Evolutionary conservation across 768 basidiomycete genomes (phyloP), one percentile per base, ranked within the genome.

Genomic region (Tulasnella sp.): DNA sequence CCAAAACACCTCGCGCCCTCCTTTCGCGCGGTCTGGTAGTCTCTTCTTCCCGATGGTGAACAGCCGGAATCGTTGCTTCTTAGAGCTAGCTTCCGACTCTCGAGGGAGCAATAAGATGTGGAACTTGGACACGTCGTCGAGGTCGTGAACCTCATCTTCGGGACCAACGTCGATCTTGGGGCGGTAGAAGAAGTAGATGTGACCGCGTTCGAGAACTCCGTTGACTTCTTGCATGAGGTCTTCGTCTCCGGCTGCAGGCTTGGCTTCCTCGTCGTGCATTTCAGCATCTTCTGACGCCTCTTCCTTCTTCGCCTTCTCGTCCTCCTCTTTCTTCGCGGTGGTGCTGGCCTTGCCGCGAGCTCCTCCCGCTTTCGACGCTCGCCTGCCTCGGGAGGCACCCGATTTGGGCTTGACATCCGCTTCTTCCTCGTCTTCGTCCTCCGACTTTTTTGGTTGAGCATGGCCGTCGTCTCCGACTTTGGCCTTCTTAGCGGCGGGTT

Each of bases 111-210:
- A 50, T 69, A 80, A 72, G 37, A 80, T 42, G 40, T 73, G 79
- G 48, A 80, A 80, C 46, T 80, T 80, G 31, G 72, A 42, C 11
- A 80, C 79, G 79, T 80, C 79, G 46, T 80, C 79, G 41, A 80
- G 31, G 34, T 73, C 41, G 14, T 42, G 37, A 20, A 60, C 48
- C 14, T 31, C 72, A 40, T 60, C 79, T 44, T 74, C 79, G 5
- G 58, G 34, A 60, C 54, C 58, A 16, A 80, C 44, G 46, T 46
- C 44, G 28, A 74, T 46, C 54, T 80, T 73, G 40, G 72, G 42
- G 20, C 79, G 79, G 50, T 80, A 80, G 79, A 80, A 80, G 58
- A 80, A 80, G 72, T 74, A 74, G 20, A 80, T 48, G 58, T 64
- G 78, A 24, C 79, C 79, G 28, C 74, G 40, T 40, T 74, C 72